phyloP scores from a whole-genome alignment of 345 rosid species.

The Populus simonii region DNA sequence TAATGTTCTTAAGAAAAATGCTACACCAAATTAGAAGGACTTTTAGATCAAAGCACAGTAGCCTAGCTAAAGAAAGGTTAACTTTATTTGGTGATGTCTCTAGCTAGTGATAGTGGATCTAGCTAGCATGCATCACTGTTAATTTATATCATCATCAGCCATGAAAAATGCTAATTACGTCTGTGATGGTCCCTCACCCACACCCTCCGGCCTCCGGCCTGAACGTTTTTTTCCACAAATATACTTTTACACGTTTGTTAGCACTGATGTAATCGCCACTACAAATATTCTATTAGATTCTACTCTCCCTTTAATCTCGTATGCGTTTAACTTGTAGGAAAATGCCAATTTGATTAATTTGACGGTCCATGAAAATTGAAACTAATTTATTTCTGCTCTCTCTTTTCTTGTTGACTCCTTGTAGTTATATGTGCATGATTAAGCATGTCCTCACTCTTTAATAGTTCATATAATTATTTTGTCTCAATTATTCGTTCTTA shows the following conservation, averaged over 20 bases:
- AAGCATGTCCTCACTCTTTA: too few species aligned
- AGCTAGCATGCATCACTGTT: neutral
- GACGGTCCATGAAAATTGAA: neutral
- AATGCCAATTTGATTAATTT: neutral
- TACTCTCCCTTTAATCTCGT: neutral
- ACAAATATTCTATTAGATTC: neutral
- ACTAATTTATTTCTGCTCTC: too few species aligned
- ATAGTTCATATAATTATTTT: too few species aligned
- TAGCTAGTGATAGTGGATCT: neutral
- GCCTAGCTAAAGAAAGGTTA: neutral
- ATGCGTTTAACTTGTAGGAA: neutral
- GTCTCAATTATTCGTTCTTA: too few species aligned
- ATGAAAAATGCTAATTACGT: constrained; percentile 1
- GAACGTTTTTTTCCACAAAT: neutral
- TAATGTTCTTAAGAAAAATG: too few species aligned
- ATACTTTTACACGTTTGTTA: neutral
- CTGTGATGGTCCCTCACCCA: neutral
- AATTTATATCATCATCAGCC: neutral
- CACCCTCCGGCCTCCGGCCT: neutral
- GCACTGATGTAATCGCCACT: neutral
- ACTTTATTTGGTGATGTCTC: neutral
- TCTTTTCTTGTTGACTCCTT: too few species aligned
- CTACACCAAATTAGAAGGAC: too few species aligned
- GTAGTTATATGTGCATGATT: too few species aligned
- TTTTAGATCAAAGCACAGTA: too few species aligned